Evolutionary conservation across 2,329 filamentous ascomycete genomes (phyloP), one percentile per base, ranked within the genome.

Genomic region (Huntiella decipiens): DNA sequence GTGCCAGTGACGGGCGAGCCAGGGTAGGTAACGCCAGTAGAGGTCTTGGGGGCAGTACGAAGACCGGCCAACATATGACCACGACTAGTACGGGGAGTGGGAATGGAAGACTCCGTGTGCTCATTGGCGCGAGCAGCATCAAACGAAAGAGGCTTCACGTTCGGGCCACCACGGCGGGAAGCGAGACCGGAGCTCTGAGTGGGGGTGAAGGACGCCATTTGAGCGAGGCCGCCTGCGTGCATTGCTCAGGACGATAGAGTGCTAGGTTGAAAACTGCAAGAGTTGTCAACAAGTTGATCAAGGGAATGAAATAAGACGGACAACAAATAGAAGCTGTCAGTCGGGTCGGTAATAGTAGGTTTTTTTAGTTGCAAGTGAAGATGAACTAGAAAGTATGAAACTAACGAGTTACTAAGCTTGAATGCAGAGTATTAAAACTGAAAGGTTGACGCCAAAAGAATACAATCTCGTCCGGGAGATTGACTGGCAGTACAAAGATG

Each of bases 191-290:
- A 94, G 70, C 56, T 76, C 79, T 49, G 47, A 62, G 74, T 74
- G 62, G 80, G 70, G 61, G 73, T 66, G 62, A 82, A 82, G 63
- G 85, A 88, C 68, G 85, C 83, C 88, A 96, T 96, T 51, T 51
- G 86, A 91, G 86, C 81, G 71, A 94, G 84, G 91, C 86, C 85
- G 74, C 88, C 88, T 76, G 88, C 79, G 88, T 94, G 82, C 80
- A 92, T 79, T 55, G 63, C 66, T 71, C 67, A 65, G 58, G 55
- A 47, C 44, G 38, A 53, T 45, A 36, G 33, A 50, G 49, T 31
- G 16, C 10, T 16, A 33, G 38, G 32, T 45, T 42, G 46, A 28
- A 8, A 28, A 28, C 22, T 28, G 8, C 22, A 10, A 28, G 22
- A 28, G 22, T 28, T 28, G 22, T 40, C 38, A 39, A 44, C 35